Evolutionary conservation across 345 rosid species (phyloP).

Genomic region (Jatropha curcas): DNA sequence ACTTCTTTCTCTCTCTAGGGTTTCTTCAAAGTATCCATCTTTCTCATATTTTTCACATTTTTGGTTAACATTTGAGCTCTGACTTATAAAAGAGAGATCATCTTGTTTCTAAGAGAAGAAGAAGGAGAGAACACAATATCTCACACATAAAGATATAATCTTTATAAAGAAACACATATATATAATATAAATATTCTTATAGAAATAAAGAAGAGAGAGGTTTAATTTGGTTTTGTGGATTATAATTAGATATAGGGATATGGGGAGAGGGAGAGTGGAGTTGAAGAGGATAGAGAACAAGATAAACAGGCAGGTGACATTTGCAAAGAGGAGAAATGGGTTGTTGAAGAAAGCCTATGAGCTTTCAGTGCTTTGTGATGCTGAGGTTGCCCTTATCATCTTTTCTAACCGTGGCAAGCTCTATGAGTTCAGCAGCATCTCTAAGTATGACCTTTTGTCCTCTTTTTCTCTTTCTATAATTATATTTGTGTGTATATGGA

Average conservation of each 20-base stretch:
- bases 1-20: slow-evolving; percentile 34
- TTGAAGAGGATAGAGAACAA: slow-evolving; percentile 99
- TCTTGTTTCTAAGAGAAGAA: slow-evolving; percentile 26
- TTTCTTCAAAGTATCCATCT: slow-evolving; percentile 32
- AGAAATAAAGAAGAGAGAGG: slow-evolving; percentile 15
- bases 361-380: slow-evolving; percentile 91
- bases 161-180: slow-evolving; percentile 16
- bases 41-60: slow-evolving; percentile 38
- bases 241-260: slow-evolving; percentile 17
- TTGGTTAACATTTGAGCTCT: slow-evolving; percentile 33
- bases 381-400: slow-evolving; percentile 93
- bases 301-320: slow-evolving; percentile 98
- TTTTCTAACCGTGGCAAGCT: slow-evolving; percentile 98
- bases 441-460: slow-evolving; percentile 50
- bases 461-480: not conserved
- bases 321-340: slow-evolving; percentile 95
- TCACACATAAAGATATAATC: not conserved
- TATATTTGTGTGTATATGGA: not conserved
- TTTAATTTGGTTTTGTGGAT: not conserved
- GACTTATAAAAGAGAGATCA: slow-evolving; percentile 28
- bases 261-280: slow-evolving; percentile 99
- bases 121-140: not conserved
- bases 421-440: slow-evolving; percentile 85
- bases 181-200: slow-evolving; percentile 21
- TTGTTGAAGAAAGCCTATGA: slow-evolving; percentile 96